Percentiles rank a stretch among this genome's conserved stretches.
These are phyloP conservation scores for Galerina sulciceps DNA, from an alignment of 768 basidiomycete species.

Conservation along the genomic window DNA sequence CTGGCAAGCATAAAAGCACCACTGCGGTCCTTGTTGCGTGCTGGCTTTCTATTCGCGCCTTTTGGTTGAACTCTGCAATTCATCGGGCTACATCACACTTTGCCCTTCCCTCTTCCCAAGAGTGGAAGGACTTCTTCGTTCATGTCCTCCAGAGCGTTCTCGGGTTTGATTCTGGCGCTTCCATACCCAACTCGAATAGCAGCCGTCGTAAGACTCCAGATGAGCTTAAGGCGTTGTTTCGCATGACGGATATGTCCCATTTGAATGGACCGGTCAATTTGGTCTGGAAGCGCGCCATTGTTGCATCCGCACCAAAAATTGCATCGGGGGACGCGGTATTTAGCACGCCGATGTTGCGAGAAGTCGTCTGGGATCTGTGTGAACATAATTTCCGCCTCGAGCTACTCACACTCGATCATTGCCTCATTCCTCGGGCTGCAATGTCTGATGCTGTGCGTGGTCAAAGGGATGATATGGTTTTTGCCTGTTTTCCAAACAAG, in stretches of 20 bases:
- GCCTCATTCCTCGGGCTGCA: not conserved
- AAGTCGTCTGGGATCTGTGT: constrained; percentile 17
- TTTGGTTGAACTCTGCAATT: not conserved
- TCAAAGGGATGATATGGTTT: constrained; percentile 1
- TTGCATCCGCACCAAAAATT: not conserved
- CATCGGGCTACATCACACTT: not conserved
- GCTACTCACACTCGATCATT: constrained; percentile 10
- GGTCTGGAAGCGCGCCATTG: not conserved
- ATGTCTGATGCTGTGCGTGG: not conserved
- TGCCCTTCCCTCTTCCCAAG: not conserved
- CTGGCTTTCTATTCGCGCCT: not conserved
- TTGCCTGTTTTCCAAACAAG: not conserved
- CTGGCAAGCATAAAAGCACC: not conserved
- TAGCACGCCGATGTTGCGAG: not conserved
- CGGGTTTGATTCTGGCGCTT: not conserved
- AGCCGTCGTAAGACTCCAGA: not conserved
- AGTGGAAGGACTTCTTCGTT: not conserved
- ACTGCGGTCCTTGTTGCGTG: not conserved
- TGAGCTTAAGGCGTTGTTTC: not conserved
- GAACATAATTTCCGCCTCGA: constrained; percentile 18
- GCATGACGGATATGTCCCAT: not conserved
- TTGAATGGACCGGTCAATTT: too few species aligned
- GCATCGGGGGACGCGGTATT: not conserved
- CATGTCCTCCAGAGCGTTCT: not conserved
- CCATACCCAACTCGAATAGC: not conserved